phyloP scores from a whole-genome alignment of 2,329 filamentous ascomycete species.

The Trichoderma sp. region DNA sequence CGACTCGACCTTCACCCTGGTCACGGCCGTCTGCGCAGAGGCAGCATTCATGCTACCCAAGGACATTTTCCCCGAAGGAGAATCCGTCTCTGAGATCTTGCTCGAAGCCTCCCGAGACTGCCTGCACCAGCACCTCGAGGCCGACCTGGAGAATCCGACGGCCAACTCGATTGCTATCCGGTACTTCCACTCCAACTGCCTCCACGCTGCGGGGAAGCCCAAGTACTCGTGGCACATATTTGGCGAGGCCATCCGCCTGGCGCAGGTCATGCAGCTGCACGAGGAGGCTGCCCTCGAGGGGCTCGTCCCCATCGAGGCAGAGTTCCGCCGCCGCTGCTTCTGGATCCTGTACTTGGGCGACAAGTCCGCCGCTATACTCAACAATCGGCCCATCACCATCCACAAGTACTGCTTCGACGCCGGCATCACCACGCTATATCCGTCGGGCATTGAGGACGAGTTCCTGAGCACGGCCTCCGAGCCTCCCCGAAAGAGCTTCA shows the following conservation, averaged over 20 bases:
- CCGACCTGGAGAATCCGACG: constrained; percentile 47
- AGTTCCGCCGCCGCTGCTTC: constrained; percentile 42
- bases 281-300: constrained; percentile 44
- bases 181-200: constrained; percentile 50
- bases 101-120: constrained; percentile 45
- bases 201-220: constrained; percentile 48
- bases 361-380: constrained; percentile 45
- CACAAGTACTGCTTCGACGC: constrained; percentile 48
- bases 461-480: constrained; percentile 29
- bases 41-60: constrained; percentile 46
- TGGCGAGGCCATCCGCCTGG: constrained; percentile 47
- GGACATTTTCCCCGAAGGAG: constrained; percentile 45
- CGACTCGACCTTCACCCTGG: constrained; percentile 45
- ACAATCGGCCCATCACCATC: constrained; percentile 48
- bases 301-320: constrained; percentile 44
- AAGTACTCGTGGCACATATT: constrained; percentile 51
- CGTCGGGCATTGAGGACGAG: constrained; percentile 39
- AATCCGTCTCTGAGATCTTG: constrained; percentile 43
- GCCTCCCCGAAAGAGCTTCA: constrained; percentile 36
- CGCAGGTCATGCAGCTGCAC: constrained; percentile 48
- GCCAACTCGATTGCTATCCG: constrained; percentile 49
- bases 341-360: constrained; percentile 48
- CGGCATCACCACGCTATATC: constrained; percentile 44
- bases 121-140: constrained; percentile 45
- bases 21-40: constrained; percentile 50